phyloP scores from a whole-genome alignment of 2,329 filamentous ascomycete species.

The Fusarium sp. region DNA sequence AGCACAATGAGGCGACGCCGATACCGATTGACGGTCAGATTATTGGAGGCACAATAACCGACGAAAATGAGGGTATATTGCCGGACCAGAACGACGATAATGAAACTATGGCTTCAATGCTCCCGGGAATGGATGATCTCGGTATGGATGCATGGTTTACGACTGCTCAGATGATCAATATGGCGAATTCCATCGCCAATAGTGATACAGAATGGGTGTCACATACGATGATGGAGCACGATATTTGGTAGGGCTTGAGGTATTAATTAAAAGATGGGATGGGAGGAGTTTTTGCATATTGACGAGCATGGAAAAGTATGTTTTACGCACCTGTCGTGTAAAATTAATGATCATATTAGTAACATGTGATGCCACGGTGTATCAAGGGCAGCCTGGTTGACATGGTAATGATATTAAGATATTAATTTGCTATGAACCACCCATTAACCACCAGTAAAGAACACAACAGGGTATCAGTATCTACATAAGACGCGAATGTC shows the following conservation, averaged over 20 bases:
- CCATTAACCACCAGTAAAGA: not conserved
- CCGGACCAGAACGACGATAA: constrained; percentile 19
- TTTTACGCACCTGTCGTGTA: not conserved
- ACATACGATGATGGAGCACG: constrained; percentile 59
- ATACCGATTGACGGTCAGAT: constrained; percentile 31
- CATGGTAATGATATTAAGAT: not conserved
- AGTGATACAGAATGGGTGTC: constrained; percentile 61
- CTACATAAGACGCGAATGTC: no score
- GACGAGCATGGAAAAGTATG: not conserved
- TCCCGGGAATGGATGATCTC: constrained; percentile 41
- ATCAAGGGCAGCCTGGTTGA: no score
- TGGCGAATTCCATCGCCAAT: constrained; percentile 61
- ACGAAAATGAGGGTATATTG: not conserved
- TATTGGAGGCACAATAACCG: constrained; percentile 14
- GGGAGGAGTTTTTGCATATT: not conserved
- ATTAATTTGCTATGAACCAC: not conserved
- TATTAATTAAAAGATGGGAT: no score
- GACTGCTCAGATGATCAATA: constrained; percentile 60
- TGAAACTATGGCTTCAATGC: constrained; percentile 34
- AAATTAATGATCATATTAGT: no score
- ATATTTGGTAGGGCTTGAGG: constrained; percentile 53
- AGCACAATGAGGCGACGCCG: not conserved
- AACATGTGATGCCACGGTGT: not conserved
- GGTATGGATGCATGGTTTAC: constrained; percentile 55
- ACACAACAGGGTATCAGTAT: constrained; percentile 5